Evolutionary conservation across 78 protist species (phyloP).

Genomic region (Dictyostelium brefeldianum): DNA sequence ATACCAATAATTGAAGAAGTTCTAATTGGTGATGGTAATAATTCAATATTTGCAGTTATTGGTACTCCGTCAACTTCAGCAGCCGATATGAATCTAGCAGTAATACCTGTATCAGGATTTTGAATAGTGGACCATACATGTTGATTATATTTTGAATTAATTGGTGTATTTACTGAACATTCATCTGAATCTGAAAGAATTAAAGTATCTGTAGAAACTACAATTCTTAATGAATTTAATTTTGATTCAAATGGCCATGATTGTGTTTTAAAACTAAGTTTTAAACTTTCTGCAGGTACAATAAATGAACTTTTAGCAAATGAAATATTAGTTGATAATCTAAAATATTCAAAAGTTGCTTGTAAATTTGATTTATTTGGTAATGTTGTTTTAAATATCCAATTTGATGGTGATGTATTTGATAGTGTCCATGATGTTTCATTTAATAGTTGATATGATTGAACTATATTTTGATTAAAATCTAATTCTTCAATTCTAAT

Average conservation of each 20-base stretch:
- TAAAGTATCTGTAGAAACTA: not conserved
- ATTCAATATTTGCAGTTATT: not conserved
- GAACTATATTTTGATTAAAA: not conserved
- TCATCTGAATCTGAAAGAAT: not conserved
- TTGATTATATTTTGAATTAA: not conserved
- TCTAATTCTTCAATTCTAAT: not conserved
- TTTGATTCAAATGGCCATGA: not conserved
- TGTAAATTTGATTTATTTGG: not conserved
- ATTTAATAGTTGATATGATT: not conserved
- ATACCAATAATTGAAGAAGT: not conserved
- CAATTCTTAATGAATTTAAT: not conserved
- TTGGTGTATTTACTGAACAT: not conserved
- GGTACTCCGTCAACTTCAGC: not conserved
- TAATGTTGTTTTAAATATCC: not conserved
- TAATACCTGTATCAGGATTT: not conserved
- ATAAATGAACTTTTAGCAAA: not conserved
- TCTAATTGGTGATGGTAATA: not conserved
- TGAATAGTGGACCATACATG: not conserved
- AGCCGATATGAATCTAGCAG: not conserved
- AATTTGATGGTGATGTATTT: not conserved
- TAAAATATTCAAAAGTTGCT: not conserved
- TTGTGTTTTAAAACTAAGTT: not conserved
- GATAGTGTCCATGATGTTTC: not conserved
- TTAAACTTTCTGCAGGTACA: not conserved
- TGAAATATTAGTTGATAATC: not conserved